Evolutionary conservation across 352 stramenopile genomes (phyloP), one percentile per base, ranked within the genome.

Genomic region (Thalassiosira allenii): DNA sequence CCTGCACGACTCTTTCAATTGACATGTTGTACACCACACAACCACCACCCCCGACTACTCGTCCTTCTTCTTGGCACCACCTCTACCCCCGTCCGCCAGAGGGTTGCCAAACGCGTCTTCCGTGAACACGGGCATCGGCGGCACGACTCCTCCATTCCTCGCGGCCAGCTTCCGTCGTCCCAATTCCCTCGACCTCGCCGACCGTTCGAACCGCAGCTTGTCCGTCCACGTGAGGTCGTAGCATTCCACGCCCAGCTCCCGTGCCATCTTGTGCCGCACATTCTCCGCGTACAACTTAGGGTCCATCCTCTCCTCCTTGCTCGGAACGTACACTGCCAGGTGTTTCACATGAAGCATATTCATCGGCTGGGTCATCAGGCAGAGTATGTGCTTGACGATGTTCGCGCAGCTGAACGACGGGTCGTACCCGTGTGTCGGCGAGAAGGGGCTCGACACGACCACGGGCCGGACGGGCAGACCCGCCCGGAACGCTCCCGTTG

Each of bases 401-500:
- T 68, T 68, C 34, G 59, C 59, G 34, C 59, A 68, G 29, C n/a
- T 34, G 47, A 68, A 68, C n/a, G 59, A 68, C 6, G 59, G 59
- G 30, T 68, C 59, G 59, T 68, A 68, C 6, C 59, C 59, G 30
- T 58, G 34, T 5, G 34, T 37, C 14, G 29, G 14, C 3, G 59
- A 68, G 29, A 68, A 68, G 27, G 59, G 59, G 20, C 14, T 47
- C 11, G 6, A 29, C 3, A 61, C 34, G n/a, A 58, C 34, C 6
- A 68, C 59, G 12, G 59, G 59, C 34, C 27, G 59, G 8, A 68
- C 59, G 11, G 59, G 59, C 11, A 68, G 29, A 17, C 59, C 59
- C 9, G 59, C 29, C 6, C 59, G 59, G 53, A 68, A 68, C 6
- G 59, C 59, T 22, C 59, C 59, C 34, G 59, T 68, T 22, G n/a